Base-by-base conservation (phyloP, 2,329 filamentous ascomycete genomes). In the Colletotrichum kahawae region DNA sequence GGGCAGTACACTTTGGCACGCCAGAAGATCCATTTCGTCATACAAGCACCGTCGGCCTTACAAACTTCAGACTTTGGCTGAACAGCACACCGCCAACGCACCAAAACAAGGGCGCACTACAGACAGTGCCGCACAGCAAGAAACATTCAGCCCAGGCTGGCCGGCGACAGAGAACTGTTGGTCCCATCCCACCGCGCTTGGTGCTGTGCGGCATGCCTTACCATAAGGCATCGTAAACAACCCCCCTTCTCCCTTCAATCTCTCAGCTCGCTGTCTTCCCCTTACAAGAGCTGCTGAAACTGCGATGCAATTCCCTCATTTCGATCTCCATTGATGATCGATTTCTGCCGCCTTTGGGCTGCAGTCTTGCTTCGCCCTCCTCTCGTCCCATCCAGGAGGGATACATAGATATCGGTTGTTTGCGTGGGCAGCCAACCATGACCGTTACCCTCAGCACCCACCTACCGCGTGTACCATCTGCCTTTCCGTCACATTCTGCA, bases 1-100 rank as follows among this genome's bases (percentile, higher is more conserved):
- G 33, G 9, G 57, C 21, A 54, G n/a, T 12, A 65, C 54, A 59
- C 38, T 64, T 64, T 48, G 14, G 33, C n/a, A 5, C 16, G 60
- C 18, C 43, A 57, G 27, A 74, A 60, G 59, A 67, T 74, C 62
- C 24, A 74, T 74, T 65, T 71, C 72, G 72, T 74, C 72, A 74
- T 74, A 54, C 43, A 48, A 48, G 9, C 13, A 48, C 24, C 24
- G 4, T 27, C 24, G n/a, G 43, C 29, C 62, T 48, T 16, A n/a
- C 38, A 60, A 33, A 29, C 67, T 70, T 51, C 62, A 57, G 29
- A 38, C 27, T 5, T 16, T 48, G 43, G 33, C 33, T 38, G 36
- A 7, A 57, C 27, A 14, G 21, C 60, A 27, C 27, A 51, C 14
- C n/a, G 62, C 38, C 54, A 43, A 18, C 18, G 18, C 18, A 18